phyloP scores from a whole-genome alignment of 345 rosid genomes.

The Geranium rotundifolium region DNA sequence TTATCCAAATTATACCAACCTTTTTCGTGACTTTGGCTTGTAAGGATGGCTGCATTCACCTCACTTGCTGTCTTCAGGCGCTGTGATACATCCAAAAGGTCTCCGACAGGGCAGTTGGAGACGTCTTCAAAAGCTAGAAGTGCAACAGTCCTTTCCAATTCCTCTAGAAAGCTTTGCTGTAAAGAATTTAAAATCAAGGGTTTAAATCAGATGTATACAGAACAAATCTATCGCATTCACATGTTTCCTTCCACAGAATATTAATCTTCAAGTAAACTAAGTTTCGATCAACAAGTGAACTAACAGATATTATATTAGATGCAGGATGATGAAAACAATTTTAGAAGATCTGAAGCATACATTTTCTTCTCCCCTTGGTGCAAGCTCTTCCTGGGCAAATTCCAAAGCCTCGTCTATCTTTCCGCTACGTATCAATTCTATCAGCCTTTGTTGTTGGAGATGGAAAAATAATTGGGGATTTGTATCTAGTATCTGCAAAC shows the following conservation, averaged over 20 bases:
- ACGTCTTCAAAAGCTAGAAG: conserved; percentile 88
- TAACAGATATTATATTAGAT: neutral
- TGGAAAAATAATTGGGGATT: conserved; percentile 96
- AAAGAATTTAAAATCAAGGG: conserved; percentile 4
- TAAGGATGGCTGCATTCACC: conserved; percentile 95
- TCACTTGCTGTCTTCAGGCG: conserved; percentile 94
- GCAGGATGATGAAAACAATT: neutral
- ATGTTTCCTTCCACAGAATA: neutral
- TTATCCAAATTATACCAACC: conserved; percentile 22
- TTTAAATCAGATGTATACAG: neutral
- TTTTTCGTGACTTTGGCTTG: conserved; percentile 97
- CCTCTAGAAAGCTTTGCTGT: conserved; percentile 82
- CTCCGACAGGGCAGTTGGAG: conserved; percentile 76
- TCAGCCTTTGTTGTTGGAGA: conserved; percentile 96
- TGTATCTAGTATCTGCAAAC: conserved; percentile 68
- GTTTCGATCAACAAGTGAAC: neutral
- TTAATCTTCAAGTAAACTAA: neutral
- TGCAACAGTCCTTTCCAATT: conserved; percentile 88
- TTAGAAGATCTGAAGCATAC: conserved; percentile 16
- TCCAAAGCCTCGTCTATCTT: conserved; percentile 86
- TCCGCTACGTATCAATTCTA: conserved; percentile 92
- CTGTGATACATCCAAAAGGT: conserved; percentile 80
- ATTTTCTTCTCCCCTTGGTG: conserved; percentile 96
- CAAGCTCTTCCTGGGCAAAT: conserved; percentile 99
- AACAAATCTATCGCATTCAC: neutral